Conservation (phyloP, 176 grass and related monocot species). For the Musa acuminata region DNA sequence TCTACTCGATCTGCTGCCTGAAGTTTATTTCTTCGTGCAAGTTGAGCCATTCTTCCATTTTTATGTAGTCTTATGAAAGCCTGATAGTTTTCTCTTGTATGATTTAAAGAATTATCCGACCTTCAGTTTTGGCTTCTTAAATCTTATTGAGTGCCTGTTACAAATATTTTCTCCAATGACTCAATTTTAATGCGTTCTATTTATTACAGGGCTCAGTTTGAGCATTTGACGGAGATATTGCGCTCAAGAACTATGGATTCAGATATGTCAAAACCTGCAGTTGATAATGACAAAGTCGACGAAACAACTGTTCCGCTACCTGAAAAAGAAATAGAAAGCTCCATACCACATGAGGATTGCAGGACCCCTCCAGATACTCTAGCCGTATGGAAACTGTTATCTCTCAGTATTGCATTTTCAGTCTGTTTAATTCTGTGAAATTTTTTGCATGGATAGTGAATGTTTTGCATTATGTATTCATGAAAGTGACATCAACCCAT, state of each 20-base stretch:
- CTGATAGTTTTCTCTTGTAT: no score
- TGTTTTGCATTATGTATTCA: not conserved
- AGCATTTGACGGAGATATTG: constrained; percentile 49
- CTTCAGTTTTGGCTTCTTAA: no score
- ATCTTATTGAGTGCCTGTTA: no score
- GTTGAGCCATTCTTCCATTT: not conserved
- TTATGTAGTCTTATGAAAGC: no score
- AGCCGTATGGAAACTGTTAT: constrained; percentile 28
- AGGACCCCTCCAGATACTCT: constrained; percentile 18
- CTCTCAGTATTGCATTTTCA: not conserved
- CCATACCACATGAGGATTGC: constrained; percentile 16
- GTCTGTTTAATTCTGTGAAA: not conserved
- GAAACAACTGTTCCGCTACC: constrained; percentile 4
- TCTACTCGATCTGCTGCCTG: not conserved
- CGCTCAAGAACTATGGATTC: constrained; percentile 50
- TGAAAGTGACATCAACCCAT: no score
- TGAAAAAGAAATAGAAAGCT: constrained; percentile 23
- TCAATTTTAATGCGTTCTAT: no score
- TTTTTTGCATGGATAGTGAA: not conserved
- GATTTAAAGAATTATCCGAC: no score
- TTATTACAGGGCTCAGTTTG: constrained; percentile 49
- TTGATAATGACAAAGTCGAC: constrained; percentile 9
- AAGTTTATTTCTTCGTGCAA: not conserved
- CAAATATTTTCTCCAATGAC: no score
- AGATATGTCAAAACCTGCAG: constrained; percentile 17